Percentiles rank a stretch among this genome's conserved stretches.
phyloP scores from a whole-genome alignment of 768 basidiomycete species.

The Albatrellus ellisii region DNA sequence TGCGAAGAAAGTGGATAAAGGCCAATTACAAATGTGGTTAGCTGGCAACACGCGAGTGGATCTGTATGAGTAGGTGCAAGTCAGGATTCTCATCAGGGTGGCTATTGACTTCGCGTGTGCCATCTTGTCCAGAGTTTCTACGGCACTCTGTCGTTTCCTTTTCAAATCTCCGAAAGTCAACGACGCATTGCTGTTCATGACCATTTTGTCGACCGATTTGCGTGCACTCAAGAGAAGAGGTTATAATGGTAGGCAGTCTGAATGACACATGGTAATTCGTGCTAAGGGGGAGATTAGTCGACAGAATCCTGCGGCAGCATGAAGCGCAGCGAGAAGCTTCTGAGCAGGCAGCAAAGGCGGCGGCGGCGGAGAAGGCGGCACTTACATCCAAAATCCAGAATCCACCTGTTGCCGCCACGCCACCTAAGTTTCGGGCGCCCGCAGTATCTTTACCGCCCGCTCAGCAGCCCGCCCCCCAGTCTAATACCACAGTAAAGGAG shows the following conservation, averaged over 20 bases:
- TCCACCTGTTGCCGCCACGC: background rate
- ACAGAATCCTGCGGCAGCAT: conserved; percentile 81
- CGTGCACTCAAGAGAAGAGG: conserved; percentile 70
- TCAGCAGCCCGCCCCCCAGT: background rate
- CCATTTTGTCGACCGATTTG: conserved; percentile 85
- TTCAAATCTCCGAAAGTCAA: conserved; percentile 73
- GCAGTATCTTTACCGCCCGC: background rate
- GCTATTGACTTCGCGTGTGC: background rate
- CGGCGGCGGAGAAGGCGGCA: conserved; percentile 19
- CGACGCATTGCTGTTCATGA: conserved; percentile 85
- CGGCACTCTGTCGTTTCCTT: conserved; percentile 65
- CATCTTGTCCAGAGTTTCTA: conserved; percentile 58
- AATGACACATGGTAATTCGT: conserved; percentile 15
- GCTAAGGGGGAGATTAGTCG: conserved; percentile 46
- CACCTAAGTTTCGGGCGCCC: background rate
- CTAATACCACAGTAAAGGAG: conserved; percentile 6
- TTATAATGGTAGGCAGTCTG: conserved; percentile 50
- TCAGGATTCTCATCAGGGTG: background rate
- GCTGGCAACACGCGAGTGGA: conserved; percentile 66
- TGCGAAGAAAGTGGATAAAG: conserved; percentile 36
- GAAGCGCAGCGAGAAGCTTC: conserved; percentile 48
- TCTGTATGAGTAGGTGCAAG: conserved; percentile 88
- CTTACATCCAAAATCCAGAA: conserved; percentile 9
- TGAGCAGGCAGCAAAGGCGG: conserved; percentile 31
- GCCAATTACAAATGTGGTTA: conserved; percentile 66